These are phyloP conservation scores for Podospora pseudopauciseta DNA, from an alignment of 495 filamentous ascomycete genomes.

Conservation along the genomic window DNA sequence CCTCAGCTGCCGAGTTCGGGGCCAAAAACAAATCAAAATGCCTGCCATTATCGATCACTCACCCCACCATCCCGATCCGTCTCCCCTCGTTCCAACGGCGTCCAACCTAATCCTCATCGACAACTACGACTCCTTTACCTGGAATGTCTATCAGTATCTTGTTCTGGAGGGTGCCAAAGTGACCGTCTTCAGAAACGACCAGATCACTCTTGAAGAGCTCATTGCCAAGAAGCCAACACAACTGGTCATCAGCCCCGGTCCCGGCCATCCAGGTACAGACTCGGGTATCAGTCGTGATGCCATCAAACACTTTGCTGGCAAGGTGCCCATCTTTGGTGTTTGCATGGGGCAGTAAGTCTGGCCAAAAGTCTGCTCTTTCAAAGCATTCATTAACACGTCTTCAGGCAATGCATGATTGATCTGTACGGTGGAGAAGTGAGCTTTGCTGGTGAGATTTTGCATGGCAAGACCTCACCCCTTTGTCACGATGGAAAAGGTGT, in stretches of 20 bases:
- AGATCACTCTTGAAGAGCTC: conserved; percentile 79
- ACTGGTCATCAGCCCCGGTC: conserved; percentile 90
- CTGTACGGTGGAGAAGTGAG: conserved; percentile 87
- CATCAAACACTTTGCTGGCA: conserved; percentile 88
- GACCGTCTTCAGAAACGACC: conserved; percentile 86
- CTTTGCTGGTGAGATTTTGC: conserved; percentile 91
- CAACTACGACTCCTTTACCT: conserved; percentile 99
- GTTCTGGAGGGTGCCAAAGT: conserved; percentile 89
- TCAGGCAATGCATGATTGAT: conserved; percentile 84
- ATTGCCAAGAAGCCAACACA: conserved; percentile 82
- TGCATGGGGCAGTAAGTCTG: conserved; percentile 88
- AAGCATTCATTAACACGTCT: neutral
- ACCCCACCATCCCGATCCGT: conserved; percentile 71
- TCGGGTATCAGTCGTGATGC: conserved; percentile 89
- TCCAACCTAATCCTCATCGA: conserved; percentile 93
- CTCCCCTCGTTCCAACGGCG: conserved; percentile 64
- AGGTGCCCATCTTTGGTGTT: conserved; percentile 93
- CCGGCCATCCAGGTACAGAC: conserved; percentile 85
- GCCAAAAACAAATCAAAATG: conserved; percentile 34
- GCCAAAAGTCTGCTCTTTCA: neutral
- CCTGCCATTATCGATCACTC: conserved; percentile 73
- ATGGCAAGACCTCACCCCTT: conserved; percentile 92
- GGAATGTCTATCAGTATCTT: conserved; percentile 98
- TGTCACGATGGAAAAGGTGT: conserved; percentile 85
- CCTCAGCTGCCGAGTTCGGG: neutral